These are phyloP conservation scores for Mycena belliarum DNA, from an alignment of 768 basidiomycete genomes.

Conservation along the genomic window DNA sequence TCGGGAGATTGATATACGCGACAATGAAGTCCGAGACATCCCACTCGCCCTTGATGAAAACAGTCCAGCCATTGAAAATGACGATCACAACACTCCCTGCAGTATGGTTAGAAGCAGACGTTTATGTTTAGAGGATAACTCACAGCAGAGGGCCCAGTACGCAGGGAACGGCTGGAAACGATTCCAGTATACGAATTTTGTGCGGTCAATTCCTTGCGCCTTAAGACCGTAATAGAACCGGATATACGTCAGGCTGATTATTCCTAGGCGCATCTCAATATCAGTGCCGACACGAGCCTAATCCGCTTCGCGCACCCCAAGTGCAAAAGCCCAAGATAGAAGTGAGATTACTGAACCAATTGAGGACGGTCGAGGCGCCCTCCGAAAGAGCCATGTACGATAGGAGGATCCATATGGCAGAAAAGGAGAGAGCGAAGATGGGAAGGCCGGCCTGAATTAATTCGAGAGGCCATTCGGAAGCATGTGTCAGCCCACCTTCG, in stretches of 20 bases:
- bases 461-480: not conserved
- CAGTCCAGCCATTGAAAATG: slow-evolving; percentile 22
- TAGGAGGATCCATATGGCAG: slow-evolving; percentile 26
- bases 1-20: slow-evolving; percentile 23
- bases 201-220: slow-evolving; percentile 52
- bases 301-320: slow-evolving; percentile 34
- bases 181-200: slow-evolving; percentile 50
- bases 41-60: slow-evolving; percentile 22
- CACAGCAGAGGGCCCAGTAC: slow-evolving; percentile 38
- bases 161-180: slow-evolving; percentile 51
- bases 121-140: not conserved
- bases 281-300: not conserved
- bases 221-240: slow-evolving; percentile 32
- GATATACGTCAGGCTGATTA: slow-evolving; percentile 19
- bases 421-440: slow-evolving; percentile 8
- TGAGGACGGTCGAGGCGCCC: slow-evolving; percentile 42
- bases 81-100: slow-evolving; percentile 20
- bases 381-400: slow-evolving; percentile 47
- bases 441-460: slow-evolving; percentile 6
- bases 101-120: not conserved
- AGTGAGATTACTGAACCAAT: slow-evolving; percentile 53
- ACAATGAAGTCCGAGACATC: slow-evolving; percentile 18
- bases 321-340: slow-evolving; percentile 51
- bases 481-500: slow-evolving; percentile 1
- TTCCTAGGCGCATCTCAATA: not conserved